Conservation (phyloP, 768 basidiomycete species). For the Lactifluus subvellereus region DNA sequence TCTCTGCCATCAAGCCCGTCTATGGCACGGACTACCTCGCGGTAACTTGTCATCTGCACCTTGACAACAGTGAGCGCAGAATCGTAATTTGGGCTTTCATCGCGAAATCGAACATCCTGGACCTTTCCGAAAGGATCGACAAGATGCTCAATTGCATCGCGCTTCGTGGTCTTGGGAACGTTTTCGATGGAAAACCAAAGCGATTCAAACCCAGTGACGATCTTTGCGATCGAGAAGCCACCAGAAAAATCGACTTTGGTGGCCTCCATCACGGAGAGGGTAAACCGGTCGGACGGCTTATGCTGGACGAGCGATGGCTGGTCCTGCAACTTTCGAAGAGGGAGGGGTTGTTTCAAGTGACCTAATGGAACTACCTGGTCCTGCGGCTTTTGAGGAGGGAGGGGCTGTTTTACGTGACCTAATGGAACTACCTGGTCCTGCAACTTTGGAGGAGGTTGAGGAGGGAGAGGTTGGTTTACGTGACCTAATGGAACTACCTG, state of each 20-base stretch:
- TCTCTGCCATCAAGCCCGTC: conserved; percentile 43
- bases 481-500: not conserved
- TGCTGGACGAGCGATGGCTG: not conserved
- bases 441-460: too few relatives aligned
- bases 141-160: conserved; percentile 34
- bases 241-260: conserved; percentile 50
- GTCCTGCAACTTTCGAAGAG: not conserved
- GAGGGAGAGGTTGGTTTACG: not conserved
- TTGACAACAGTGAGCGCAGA: conserved; percentile 31
- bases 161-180: conserved; percentile 37
- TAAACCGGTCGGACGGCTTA: conserved; percentile 13
- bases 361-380: too few relatives aligned
- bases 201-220: conserved; percentile 67
- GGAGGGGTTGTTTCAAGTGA: not conserved
- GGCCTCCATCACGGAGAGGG: conserved; percentile 44
- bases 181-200: conserved; percentile 52
- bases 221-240: conserved; percentile 53
- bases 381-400: too few relatives aligned
- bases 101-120: conserved; percentile 31
- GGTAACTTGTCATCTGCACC: conserved; percentile 44
- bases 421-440: too few relatives aligned
- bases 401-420: too few relatives aligned
- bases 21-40: conserved; percentile 50
- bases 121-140: conserved; percentile 46
- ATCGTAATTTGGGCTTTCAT: not conserved